Evolutionary conservation across 768 basidiomycete genomes (phyloP), one percentile per base, ranked within the genome.

Genomic region (Tulasnella sp.): DNA sequence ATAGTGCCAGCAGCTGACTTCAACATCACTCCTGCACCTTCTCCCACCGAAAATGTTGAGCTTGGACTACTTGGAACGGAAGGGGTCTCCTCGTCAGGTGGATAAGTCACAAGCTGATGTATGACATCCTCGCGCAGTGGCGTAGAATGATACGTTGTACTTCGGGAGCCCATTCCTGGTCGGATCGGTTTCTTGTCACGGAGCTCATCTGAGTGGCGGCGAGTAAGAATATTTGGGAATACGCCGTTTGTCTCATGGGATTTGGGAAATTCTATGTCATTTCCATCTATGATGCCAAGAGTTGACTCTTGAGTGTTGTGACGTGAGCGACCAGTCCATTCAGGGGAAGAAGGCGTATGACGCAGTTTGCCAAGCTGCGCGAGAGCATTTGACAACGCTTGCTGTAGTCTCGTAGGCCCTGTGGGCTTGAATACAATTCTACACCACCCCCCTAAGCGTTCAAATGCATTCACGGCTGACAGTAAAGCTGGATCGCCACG

Each of bases 361-460:
- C 54, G 48, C 7, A 51, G 50, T 7, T 10, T 15, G 5, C 32
- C 49, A 39, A 51, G 29, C 13, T 61, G 78, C 73, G 22, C 81
- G 52, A 61, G 75, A 74, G 8, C 81, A 73, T 59, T 79, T 80
- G 53, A 92, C 67, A 20, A 78, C 73, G 49, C 49, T 4, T 71
- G 63, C 24, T 78, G 73, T 50, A 93, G 71, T 19, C 81, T 76
- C 37, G 76, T 75, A 3, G 91, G 91, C 2, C 90, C 88, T 22
- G 79, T 79, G 8, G 91, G 91, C 63, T 95, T 96, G 73, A 81
- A 85, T 10, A 92, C 66, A 20, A 89, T 70, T n/a, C 85, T 80
- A 64, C 85, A 89, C 64, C 87, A 84, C 24, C 90, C 90, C 7
- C 91, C 91, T 9, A 80, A 75, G 37, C 71, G 70, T 61, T 89